phyloP scores from a whole-genome alignment of 306 rosid genomes.

The Quercus gilva region DNA sequence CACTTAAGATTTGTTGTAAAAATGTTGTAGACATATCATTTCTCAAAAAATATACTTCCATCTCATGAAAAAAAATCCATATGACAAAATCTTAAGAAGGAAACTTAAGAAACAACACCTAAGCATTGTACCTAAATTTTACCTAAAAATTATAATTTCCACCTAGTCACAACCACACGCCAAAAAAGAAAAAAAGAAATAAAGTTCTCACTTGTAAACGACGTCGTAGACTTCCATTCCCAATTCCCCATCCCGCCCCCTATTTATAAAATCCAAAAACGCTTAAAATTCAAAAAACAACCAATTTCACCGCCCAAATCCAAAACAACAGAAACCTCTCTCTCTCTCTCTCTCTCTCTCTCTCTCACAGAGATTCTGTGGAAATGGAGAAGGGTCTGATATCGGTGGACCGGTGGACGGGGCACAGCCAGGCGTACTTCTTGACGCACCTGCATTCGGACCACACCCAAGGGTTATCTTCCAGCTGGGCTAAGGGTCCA shows the following conservation, averaged over 20 bases:
- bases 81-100: too few species aligned
- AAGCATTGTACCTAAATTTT: too few species aligned
- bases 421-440: constrained; percentile 57
- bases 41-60: too few species aligned
- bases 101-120: too few species aligned
- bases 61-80: too few species aligned
- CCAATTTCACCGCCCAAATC: neutral
- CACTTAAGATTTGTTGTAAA: too few species aligned
- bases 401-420: constrained; percentile 63
- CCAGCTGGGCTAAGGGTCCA: constrained; percentile 55
- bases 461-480: constrained; percentile 61
- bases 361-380: neutral
- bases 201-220: neutral
- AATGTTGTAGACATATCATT: too few species aligned
- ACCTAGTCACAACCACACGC: too few species aligned
- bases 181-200: neutral
- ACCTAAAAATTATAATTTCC: too few species aligned
- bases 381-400: constrained; percentile 52
- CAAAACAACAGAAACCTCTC: neutral
- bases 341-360: neutral
- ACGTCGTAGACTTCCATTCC: neutral
- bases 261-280: neutral
- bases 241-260: neutral
- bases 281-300: neutral
- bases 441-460: constrained; percentile 77